These are phyloP conservation scores for Cryptococcus amylolentus DNA, from an alignment of 1,284 basidiomycete genomes.

Conservation along the genomic window DNA sequence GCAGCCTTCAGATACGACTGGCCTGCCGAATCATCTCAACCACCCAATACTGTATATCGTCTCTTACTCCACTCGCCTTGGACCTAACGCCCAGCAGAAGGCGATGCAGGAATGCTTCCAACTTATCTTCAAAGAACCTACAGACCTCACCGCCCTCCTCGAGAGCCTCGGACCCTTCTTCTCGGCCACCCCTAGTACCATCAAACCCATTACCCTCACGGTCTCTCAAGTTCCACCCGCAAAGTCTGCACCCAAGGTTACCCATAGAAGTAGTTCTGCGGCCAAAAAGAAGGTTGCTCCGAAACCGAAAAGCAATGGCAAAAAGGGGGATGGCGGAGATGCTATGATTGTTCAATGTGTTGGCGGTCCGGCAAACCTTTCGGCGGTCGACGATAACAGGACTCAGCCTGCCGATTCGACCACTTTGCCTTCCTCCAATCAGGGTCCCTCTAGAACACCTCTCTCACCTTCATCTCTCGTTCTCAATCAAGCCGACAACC, in stretches of 20 bases:
- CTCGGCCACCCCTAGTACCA: not conserved
- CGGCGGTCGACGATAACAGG: too few relatives aligned
- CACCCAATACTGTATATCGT: not conserved
- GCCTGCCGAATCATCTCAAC: not conserved
- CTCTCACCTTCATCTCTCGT: not conserved
- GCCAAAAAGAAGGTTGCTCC: not conserved
- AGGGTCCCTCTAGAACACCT: not conserved
- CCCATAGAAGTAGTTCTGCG: not conserved
- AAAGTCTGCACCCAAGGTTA: not conserved
- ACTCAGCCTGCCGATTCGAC: too few relatives aligned
- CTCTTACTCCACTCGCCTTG: not conserved
- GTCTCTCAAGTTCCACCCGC: not conserved
- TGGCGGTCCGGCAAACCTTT: too few relatives aligned
- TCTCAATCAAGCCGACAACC: not conserved
- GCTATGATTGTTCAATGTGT: too few relatives aligned
- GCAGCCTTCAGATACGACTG: constrained; percentile 11
- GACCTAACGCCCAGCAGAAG: not conserved
- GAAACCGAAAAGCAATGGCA: not conserved
- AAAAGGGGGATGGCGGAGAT: not conserved
- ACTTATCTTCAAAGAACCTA: not conserved
- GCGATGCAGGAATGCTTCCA: constrained; percentile 17
- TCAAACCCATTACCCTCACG: not conserved
- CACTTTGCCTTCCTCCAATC: not conserved
- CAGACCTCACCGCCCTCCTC: not conserved
- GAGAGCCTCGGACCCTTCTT: constrained; percentile 7